Evolutionary conservation across 495 filamentous ascomycete genomes (phyloP).

Genomic region (Hyaloscypha bicolor): DNA sequence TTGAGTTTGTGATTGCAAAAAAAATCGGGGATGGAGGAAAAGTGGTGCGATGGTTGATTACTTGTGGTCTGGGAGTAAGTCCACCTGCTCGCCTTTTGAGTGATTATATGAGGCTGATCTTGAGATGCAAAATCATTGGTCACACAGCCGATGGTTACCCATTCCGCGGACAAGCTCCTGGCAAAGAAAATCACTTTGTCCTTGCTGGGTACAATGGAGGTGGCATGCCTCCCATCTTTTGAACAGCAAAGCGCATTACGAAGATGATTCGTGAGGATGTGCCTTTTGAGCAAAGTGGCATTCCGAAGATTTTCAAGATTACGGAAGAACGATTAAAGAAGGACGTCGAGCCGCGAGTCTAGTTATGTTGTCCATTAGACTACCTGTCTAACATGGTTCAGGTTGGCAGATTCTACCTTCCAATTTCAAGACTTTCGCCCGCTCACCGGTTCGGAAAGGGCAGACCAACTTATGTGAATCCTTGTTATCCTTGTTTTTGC

Average conservation of each 20-base stretch:
- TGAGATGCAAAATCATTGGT: neutral
- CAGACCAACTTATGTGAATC: too few relatives aligned
- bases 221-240: slow-evolving; percentile 42
- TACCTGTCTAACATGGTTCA: neutral
- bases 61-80: slow-evolving; percentile 49
- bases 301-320: slow-evolving; percentile 36
- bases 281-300: slow-evolving; percentile 41
- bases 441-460: too few relatives aligned
- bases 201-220: slow-evolving; percentile 50
- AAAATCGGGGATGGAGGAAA: slow-evolving; percentile 44
- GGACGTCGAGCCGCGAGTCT: neutral
- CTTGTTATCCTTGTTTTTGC: too few relatives aligned
- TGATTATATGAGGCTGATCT: neutral
- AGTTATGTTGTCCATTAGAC: neutral
- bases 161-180: slow-evolving; percentile 48
- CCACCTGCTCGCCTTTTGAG: neutral
- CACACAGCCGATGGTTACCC: slow-evolving; percentile 40
- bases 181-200: slow-evolving; percentile 43
- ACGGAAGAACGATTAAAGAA: slow-evolving; percentile 29
- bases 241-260: slow-evolving; percentile 47
- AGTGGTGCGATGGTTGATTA: slow-evolving; percentile 44
- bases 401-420: too few relatives aligned
- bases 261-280: slow-evolving; percentile 42
- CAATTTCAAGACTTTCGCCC: too few relatives aligned
- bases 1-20: slow-evolving; percentile 52